Evolutionary conservation across 495 filamentous ascomycete species (phyloP).

Genomic region (Aspergillus funiculosus): DNA sequence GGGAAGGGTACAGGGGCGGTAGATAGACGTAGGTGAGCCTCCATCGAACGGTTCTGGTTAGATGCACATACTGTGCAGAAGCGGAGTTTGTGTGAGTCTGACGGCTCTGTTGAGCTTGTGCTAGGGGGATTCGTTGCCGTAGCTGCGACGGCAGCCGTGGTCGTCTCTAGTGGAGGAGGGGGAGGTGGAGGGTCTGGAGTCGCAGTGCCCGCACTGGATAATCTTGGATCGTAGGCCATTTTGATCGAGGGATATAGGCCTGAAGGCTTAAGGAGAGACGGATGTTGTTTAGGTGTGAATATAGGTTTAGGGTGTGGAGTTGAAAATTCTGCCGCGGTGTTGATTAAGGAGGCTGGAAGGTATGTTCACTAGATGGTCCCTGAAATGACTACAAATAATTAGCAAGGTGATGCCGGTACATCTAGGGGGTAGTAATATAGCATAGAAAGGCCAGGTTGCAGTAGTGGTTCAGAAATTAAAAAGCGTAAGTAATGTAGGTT

Average conservation of each 20-base stretch:
- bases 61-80: constrained; percentile 99
- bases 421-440: neutral
- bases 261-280: constrained; percentile 3
- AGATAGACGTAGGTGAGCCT: constrained; percentile 88
- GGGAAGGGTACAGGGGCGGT: constrained; percentile 67
- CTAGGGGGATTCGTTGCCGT: constrained; percentile 24
- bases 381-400: constrained; percentile 28
- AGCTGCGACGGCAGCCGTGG: constrained; percentile 14
- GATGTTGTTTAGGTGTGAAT: constrained; percentile 1
- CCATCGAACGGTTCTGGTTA: constrained; percentile 98
- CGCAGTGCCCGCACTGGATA: constrained; percentile 41
- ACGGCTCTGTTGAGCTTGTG: constrained; percentile 47
- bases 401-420: constrained; percentile 20
- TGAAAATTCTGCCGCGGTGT: constrained; percentile 7
- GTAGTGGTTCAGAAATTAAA: constrained; percentile 33
- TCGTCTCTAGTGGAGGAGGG: constrained; percentile 34
- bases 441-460: neutral
- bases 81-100: constrained; percentile 71
- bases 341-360: constrained; percentile 38
- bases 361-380: constrained; percentile 35
- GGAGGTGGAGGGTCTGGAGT: constrained; percentile 49
- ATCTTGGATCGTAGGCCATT: constrained; percentile 55
- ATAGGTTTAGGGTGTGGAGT: constrained; percentile 1
- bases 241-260: constrained; percentile 17
- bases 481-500: constrained; percentile 47